Percentiles rank a stretch among this genome's conserved stretches.
Conservation (phyloP, 257 asterid genomes). For the Coffea canephora region DNA sequence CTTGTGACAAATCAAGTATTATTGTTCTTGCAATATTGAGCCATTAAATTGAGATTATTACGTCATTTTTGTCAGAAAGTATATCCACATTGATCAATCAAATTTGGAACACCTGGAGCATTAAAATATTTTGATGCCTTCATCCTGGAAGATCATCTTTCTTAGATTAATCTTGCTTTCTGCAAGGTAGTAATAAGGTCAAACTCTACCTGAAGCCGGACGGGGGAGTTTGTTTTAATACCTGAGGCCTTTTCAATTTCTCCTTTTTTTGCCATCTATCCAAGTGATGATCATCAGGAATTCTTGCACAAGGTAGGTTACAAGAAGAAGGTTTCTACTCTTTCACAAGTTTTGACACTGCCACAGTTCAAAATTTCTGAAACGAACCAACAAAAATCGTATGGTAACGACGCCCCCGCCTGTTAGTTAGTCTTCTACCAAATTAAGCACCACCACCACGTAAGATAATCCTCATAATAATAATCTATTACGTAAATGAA, state of each 20-base stretch:
- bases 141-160: no score
- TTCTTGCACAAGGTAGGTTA: not conserved
- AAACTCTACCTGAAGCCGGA: not conserved
- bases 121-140: no score
- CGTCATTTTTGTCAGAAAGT: not conserved
- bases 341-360: not conserved
- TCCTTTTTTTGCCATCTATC: not conserved
- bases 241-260: not conserved
- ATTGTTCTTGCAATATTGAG: no score
- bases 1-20: no score
- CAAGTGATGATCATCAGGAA: not conserved
- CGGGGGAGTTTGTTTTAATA: no score
- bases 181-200: not conserved
- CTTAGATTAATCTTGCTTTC: no score
- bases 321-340: no score
- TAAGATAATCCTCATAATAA: no score
- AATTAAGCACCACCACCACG: not conserved
- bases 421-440: not conserved
- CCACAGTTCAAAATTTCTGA: not conserved
- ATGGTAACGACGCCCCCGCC: not conserved
- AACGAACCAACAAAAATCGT: not conserved
- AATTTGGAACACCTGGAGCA: no score
- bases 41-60: no score
- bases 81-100: no score
- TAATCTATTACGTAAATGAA: not conserved